Evolutionary conservation across 805 yeast genomes (phyloP).

Genomic region (Yamadazyma akitaensis): DNA sequence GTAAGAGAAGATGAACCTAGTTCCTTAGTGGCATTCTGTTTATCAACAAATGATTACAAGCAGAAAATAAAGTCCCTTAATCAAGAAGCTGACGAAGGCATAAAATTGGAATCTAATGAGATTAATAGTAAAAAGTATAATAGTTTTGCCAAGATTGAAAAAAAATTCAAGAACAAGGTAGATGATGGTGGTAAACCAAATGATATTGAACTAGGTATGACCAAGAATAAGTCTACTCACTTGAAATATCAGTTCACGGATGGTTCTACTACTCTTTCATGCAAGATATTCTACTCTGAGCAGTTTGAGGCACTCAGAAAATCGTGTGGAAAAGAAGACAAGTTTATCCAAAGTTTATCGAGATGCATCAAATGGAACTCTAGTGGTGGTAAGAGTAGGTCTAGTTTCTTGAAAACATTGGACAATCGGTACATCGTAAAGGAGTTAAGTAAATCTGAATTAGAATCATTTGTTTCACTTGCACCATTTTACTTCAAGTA

Average conservation of each 20-base stretch:
- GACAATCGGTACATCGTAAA: slow-evolving; percentile 89
- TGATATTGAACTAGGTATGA: slow-evolving; percentile 63
- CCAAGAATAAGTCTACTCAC: slow-evolving; percentile 83
- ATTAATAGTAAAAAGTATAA: slow-evolving; percentile 30
- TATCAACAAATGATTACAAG: slow-evolving; percentile 79
- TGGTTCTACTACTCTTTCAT: slow-evolving; percentile 76
- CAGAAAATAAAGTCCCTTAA: slow-evolving; percentile 48
- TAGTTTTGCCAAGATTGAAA: slow-evolving; percentile 39
- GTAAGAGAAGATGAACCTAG: slow-evolving; percentile 97
- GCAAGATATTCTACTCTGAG: slow-evolving; percentile 93
- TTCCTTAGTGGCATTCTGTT: slow-evolving; percentile 88
- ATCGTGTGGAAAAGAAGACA: slow-evolving; percentile 72
- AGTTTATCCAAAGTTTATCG: slow-evolving; percentile 83
- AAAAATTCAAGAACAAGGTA: slow-evolving; percentile 34
- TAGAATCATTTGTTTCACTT: slow-evolving; percentile 90
- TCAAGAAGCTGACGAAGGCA: slow-evolving; percentile 9
- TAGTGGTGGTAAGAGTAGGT: slow-evolving; percentile 95
- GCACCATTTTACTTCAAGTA: slow-evolving; percentile 97
- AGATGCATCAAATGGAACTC: slow-evolving; percentile 96
- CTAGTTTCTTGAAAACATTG: slow-evolving; percentile 85
- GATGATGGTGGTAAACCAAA: slow-evolving; percentile 24
- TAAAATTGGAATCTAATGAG: slow-evolving; percentile 12
- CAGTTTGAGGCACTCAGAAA: slow-evolving; percentile 93
- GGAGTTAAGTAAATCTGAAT: slow-evolving; percentile 81
- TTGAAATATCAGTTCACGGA: slow-evolving; percentile 89